Conservation (phyloP, 2,329 filamentous ascomycete species). For the Hyphodiscus sp. region DNA sequence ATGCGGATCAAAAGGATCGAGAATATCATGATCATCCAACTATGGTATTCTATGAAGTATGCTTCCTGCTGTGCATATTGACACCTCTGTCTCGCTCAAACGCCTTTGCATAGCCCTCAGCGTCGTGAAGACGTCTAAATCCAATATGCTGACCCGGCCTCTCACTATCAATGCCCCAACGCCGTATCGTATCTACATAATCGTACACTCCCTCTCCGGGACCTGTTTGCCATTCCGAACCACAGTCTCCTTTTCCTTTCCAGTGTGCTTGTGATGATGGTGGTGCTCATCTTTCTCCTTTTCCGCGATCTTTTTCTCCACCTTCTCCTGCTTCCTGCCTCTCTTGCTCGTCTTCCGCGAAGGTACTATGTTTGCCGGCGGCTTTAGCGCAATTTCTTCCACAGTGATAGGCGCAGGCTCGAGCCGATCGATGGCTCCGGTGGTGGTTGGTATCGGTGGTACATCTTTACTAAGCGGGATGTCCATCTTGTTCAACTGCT, state of each 20-base stretch:
- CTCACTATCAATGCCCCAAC: conserved; percentile 1
- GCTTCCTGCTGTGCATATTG: neutral
- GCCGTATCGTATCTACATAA: conserved; percentile 35
- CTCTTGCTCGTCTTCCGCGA: conserved; percentile 5
- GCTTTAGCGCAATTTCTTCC: conserved; percentile 9
- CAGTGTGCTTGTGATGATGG: conserved; percentile 14
- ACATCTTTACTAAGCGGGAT: neutral
- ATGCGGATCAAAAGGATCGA: neutral
- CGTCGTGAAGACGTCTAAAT: neutral
- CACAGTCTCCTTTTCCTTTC: conserved; percentile 21
- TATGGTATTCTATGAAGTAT: neutral
- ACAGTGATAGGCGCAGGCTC: conserved; percentile 5
- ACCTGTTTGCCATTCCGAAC: conserved; percentile 23
- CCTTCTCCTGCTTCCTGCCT: conserved; percentile 12
- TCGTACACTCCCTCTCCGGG: conserved; percentile 41
- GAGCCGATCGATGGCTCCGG: conserved; percentile 4
- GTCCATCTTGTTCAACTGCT: conserved; percentile 22
- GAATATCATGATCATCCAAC: neutral
- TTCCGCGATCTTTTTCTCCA: conserved; percentile 21
- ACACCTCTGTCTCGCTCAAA: neutral
- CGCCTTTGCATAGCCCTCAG: neutral
- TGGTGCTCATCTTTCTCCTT: conserved; percentile 23
- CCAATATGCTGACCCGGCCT: neutral
- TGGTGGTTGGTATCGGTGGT: neutral
- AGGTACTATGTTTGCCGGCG: neutral